Evolutionary conservation across 1,284 basidiomycete genomes (phyloP).

Genomic region (Ustilago sp.): DNA sequence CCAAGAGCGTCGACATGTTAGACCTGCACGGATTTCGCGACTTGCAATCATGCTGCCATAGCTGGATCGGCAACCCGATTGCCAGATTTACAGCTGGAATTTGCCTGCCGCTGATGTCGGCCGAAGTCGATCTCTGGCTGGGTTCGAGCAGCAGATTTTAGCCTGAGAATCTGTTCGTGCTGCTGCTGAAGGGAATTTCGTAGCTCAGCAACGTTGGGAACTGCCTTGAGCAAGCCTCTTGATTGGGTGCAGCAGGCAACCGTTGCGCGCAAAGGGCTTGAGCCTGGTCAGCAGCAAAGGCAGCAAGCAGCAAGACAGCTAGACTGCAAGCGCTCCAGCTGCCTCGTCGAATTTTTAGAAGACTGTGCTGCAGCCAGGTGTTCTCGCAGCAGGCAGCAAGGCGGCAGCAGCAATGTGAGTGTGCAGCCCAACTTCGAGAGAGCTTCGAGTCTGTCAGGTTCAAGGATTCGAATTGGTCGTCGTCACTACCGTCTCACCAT

Average conservation of each 20-base stretch:
- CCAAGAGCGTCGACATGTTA: conserved; percentile 3
- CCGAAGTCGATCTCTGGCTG: neutral
- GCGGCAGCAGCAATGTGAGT: neutral
- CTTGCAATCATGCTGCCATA: neutral
- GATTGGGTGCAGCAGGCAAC: neutral
- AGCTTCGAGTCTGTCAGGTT: conserved; percentile 15
- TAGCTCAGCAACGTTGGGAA: neutral
- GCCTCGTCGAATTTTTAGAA: neutral
- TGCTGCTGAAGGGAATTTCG: no score
- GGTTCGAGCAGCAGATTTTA: no score
- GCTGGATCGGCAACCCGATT: neutral
- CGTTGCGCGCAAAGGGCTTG: neutral
- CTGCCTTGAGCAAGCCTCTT: neutral
- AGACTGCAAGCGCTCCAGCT: no score
- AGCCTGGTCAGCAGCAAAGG: neutral
- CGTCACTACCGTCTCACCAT: conserved; percentile 33
- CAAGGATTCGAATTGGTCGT: conserved; percentile 29
- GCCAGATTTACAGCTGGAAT: neutral
- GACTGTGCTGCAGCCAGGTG: neutral
- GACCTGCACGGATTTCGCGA: neutral
- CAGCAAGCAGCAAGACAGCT: conserved; percentile 1
- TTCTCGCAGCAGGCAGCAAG: neutral
- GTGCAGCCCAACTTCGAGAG: neutral
- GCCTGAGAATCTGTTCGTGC: no score
- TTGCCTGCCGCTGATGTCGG: neutral